Conservation (phyloP, 345 rosid genomes). For the Citrus sp. region DNA sequence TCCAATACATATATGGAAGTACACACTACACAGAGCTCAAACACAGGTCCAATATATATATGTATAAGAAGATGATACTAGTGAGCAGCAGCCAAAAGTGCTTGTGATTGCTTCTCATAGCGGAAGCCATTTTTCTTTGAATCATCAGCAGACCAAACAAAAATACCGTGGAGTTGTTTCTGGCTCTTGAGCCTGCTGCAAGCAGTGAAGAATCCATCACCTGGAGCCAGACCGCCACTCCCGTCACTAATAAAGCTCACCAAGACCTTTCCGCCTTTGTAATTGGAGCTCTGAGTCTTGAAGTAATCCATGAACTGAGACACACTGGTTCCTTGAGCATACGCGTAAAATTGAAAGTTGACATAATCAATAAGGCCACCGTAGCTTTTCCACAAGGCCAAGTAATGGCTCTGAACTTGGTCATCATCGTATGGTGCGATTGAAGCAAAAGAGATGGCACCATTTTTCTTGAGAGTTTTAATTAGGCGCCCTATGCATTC, state of each 20-base stretch:
- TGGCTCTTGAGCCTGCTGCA: conserved; percentile 27
- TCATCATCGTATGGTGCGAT: conserved; percentile 42
- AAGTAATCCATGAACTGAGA: conserved; percentile 29
- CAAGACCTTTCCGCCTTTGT: conserved; percentile 24
- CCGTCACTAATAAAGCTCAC: conserved; percentile 26
- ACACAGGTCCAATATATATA: too few species aligned
- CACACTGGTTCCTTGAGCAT: conserved; percentile 23
- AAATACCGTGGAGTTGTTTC: conserved; percentile 33
- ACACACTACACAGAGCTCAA: not conserved
- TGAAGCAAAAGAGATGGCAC: conserved; percentile 33
- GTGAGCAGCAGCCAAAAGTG: conserved; percentile 24
- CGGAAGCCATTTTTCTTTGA: conserved; percentile 20
- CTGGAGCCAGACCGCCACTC: conserved; percentile 32
- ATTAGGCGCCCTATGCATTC: conserved; percentile 40
- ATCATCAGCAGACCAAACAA: conserved; percentile 44
- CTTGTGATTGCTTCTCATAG: conserved; percentile 36
- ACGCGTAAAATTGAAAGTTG: conserved; percentile 49
- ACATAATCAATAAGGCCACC: conserved; percentile 35
- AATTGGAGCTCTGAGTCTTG: conserved; percentile 29
- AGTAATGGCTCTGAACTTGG: conserved; percentile 38
- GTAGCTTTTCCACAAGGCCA: conserved; percentile 43
- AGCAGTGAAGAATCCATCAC: conserved; percentile 34
- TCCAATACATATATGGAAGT: not conserved
- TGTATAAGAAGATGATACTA: not conserved
- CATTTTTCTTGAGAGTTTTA: conserved; percentile 26